These are phyloP conservation scores for Trichoderma endophyticum DNA, from an alignment of 2,329 filamentous ascomycete genomes.

Conservation along the genomic window DNA sequence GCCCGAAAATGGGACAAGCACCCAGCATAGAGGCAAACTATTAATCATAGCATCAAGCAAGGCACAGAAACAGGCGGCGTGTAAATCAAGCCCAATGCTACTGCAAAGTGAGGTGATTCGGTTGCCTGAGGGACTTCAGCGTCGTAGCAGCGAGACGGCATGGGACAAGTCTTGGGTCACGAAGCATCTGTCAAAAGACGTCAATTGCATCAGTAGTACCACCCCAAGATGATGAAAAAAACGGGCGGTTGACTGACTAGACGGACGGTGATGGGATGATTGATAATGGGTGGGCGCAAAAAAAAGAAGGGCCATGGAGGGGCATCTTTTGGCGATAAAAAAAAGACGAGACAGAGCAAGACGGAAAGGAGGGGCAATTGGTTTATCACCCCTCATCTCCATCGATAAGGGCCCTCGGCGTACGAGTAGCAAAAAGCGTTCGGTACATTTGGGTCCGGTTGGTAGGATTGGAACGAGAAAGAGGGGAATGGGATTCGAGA, in stretches of 20 bases:
- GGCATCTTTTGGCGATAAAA: constrained; percentile 2
- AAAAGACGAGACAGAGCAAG: neutral
- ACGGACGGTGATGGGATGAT: neutral
- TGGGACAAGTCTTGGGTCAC: neutral
- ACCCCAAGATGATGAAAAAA: neutral
- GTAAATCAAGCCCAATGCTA: neutral
- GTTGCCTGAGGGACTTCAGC: neutral
- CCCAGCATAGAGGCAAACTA: neutral
- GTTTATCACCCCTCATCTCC: constrained; percentile 18
- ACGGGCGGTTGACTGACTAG: neutral
- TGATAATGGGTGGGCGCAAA: neutral
- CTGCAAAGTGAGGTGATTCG: neutral
- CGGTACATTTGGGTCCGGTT: neutral
- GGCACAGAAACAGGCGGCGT: neutral
- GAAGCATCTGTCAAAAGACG: neutral
- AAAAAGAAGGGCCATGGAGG: neutral
- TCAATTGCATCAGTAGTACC: neutral
- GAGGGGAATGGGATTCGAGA: neutral
- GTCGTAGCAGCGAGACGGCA: neutral
- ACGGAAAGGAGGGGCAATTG: constrained; percentile 16
- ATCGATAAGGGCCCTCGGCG: constrained; percentile 13
- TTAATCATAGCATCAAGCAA: neutral
- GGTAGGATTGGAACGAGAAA: neutral
- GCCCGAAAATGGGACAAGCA: neutral
- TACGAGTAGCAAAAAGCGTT: neutral